phyloP scores from a whole-genome alignment of 345 rosid genomes.

The Turritis glabra region DNA sequence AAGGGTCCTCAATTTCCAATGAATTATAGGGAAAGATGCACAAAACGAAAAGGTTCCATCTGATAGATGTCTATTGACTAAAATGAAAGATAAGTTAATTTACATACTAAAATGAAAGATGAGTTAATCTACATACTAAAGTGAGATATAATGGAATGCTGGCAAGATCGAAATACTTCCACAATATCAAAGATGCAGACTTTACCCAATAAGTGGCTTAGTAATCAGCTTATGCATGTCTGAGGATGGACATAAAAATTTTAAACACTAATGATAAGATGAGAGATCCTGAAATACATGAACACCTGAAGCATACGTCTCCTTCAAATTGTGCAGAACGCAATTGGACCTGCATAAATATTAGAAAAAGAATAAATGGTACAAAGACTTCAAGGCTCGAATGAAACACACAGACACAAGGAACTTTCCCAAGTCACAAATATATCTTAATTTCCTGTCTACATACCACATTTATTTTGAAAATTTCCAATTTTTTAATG shows the following conservation, averaged over 20 bases:
- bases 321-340: constrained; percentile 78
- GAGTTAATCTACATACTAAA: constrained; percentile 6
- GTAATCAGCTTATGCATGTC: constrained; percentile 4
- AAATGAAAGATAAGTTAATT: background rate
- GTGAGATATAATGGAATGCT: constrained; percentile 1
- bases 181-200: background rate
- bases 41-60: constrained; percentile 10
- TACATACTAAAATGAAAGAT: constrained; percentile 18
- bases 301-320: constrained; percentile 83
- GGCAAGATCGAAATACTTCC: constrained; percentile 3
- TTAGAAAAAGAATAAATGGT: constrained; percentile 10
- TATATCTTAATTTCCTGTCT: background rate
- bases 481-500: background rate
- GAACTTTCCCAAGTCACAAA: background rate
- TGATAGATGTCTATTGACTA: constrained; percentile 10
- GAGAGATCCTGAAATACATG: constrained; percentile 25
- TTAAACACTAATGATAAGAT: constrained; percentile 7
- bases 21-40: background rate
- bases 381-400: constrained; percentile 12
- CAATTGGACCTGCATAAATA: constrained; percentile 59
- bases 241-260: constrained; percentile 6
- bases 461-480: background rate
- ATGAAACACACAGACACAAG: constrained; percentile 3
- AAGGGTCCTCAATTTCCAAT: constrained; percentile 14
- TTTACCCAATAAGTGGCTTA: constrained; percentile 18